These are phyloP conservation scores for Catunica adiposa DNA, from an alignment of 2,329 filamentous ascomycete genomes.

Conservation along the genomic window DNA sequence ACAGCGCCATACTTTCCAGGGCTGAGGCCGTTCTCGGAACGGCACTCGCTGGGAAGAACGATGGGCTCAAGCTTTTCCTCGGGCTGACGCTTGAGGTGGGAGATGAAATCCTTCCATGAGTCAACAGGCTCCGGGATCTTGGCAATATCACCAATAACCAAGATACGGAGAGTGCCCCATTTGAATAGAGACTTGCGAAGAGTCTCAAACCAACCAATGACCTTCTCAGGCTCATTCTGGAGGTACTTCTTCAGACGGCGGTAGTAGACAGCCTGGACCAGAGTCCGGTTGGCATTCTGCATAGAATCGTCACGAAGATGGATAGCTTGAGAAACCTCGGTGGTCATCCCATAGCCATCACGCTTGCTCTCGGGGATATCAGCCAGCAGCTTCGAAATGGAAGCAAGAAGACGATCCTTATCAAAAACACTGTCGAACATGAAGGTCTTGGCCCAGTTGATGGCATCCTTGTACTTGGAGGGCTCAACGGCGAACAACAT, in stretches of 20 bases:
- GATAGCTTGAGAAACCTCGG: conserved; percentile 56
- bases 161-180: conserved; percentile 68
- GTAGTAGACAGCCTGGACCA: conserved; percentile 77
- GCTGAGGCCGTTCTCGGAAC: conserved; percentile 56
- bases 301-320: conserved; percentile 66
- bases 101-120: conserved; percentile 47
- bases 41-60: conserved; percentile 53
- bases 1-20: conserved; percentile 60
- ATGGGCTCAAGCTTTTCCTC: conserved; percentile 34
- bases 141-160: conserved; percentile 65
- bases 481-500: conserved; percentile 76
- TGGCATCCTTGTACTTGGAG: conserved; percentile 67
- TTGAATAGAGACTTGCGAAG: conserved; percentile 62
- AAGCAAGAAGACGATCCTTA: conserved; percentile 43
- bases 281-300: conserved; percentile 58
- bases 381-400: conserved; percentile 65
- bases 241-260: conserved; percentile 72
- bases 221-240: conserved; percentile 54
- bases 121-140: conserved; percentile 61
- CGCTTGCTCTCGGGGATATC: conserved; percentile 89
- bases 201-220: conserved; percentile 61
- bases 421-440: conserved; percentile 86
- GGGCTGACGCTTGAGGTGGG: conserved; percentile 17
- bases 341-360: conserved; percentile 53
- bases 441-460: conserved; percentile 71